Percentiles rank a stretch among this genome's conserved stretches.
phyloP scores from a whole-genome alignment of 176 grass and related monocot species.

The Hsuehochloa calcarea region DNA sequence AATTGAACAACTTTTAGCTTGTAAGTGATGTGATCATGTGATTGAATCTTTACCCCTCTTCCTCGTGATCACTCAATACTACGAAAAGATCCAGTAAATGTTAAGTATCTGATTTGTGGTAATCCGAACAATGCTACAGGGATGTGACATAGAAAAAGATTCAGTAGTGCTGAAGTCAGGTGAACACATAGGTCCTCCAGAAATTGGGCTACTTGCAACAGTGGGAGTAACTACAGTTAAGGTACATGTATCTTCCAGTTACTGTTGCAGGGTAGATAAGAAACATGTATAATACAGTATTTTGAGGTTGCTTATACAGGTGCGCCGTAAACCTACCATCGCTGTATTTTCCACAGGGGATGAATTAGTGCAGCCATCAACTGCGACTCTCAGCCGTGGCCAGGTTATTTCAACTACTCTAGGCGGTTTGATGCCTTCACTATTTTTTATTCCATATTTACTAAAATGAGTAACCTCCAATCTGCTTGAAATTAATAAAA shows the following conservation, averaged over 20 bases:
- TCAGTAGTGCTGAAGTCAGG: constrained; percentile 55
- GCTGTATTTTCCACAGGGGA: constrained; percentile 90
- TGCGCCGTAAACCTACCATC: constrained; percentile 63
- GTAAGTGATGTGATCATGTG: neutral
- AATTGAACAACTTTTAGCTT: neutral
- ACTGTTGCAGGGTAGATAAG: neutral
- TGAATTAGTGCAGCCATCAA: constrained; percentile 73
- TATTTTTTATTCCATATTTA: neutral
- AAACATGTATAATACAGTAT: neutral
- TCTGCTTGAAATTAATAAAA: constrained; percentile 23
- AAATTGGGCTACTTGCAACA: constrained; percentile 84
- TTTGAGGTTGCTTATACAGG: constrained; percentile 45
- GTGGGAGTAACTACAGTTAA: constrained; percentile 70
- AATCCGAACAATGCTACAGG: constrained; percentile 43
- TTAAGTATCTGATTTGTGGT: neutral
- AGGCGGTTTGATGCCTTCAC: neutral
- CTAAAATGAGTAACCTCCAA: neutral
- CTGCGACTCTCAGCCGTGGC: constrained; percentile 66
- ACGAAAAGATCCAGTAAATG: neutral
- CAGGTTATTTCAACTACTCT: constrained; percentile 61
- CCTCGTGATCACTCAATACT: neutral
- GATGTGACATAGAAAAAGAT: constrained; percentile 90
- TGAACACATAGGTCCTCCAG: constrained; percentile 77
- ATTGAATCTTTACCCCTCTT: neutral
- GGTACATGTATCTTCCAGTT: constrained; percentile 34